Evolutionary conservation across 495 filamentous ascomycete species (phyloP), one percentile per base, ranked within the genome.

Genomic region (Trichoderma erinaceum): DNA sequence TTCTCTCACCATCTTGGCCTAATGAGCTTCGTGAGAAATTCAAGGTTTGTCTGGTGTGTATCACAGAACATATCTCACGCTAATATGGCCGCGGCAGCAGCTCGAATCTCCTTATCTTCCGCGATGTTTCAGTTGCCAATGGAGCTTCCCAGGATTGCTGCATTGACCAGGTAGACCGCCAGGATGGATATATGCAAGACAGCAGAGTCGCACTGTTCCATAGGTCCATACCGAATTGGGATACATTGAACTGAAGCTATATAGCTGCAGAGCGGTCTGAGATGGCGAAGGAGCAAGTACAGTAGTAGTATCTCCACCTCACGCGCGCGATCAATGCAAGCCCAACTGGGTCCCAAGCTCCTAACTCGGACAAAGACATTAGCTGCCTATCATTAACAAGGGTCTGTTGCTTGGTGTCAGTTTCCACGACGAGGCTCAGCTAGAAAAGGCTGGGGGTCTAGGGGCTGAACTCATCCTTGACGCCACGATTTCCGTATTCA

Each of bases 91-190:
- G 10, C 27, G 56, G 35, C 25, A 21, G 56, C 56, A 61, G 56
- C 27, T 27, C 56, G 13, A 61, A 61, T 29, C 23, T 18, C 56
- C 56, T 61, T 61, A 61, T 61, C 56, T 32, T 61, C 11, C 56
- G 8, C 56, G 56, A 61, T 61, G 56, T 61, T 61, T 61, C 56
- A 61, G 56, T 25, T 32, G 56, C 56, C 56, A 61, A 61, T 61
- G 27, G 16, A 61, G 56, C 56, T 32, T 27, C 27, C 4, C 27
- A 4, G 56, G 29, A 61, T 2, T 11, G 23, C 25, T 32, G 56
- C 56, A 10, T 61, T 61, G 25, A 25, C 56, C 10, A 29, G 29
- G 29, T 29, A 13, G 56, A 21, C 11, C 27, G 56, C 25, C 29
- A 29, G n/a, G 29, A 61, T 61, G 56, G 29, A 1, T 29, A 61